Conservation (phyloP, 148 eudicot species). For the Cornus kousa region DNA sequence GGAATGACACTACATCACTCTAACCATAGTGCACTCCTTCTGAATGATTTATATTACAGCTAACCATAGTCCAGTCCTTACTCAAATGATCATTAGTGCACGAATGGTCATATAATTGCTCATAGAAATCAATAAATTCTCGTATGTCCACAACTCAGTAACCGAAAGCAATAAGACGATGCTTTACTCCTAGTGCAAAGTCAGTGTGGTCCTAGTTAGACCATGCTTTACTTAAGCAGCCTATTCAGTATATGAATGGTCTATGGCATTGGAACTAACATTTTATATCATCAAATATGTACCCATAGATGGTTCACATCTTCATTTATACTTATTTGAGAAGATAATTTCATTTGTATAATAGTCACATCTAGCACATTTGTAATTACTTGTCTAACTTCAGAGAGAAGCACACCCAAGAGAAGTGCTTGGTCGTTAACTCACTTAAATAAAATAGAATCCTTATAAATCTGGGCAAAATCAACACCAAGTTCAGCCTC, state of each 20-base stretch:
- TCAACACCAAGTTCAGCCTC: slow-evolving; percentile 67
- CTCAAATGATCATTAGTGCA: too few species aligned
- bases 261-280: too few species aligned
- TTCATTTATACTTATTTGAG: neutral
- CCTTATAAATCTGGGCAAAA: slow-evolving; percentile 52
- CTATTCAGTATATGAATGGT: neutral
- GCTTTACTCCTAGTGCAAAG: too few species aligned
- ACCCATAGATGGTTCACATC: neutral
- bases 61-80: too few species aligned
- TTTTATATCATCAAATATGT: neutral
- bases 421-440: slow-evolving; percentile 16
- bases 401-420: neutral
- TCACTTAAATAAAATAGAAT: slow-evolving; percentile 54
- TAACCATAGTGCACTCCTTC: too few species aligned
- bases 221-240: too few species aligned
- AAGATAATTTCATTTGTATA: neutral
- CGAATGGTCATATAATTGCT: too few species aligned
- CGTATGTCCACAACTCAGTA: too few species aligned
- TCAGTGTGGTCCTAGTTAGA: neutral
- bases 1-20: too few species aligned
- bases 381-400: neutral
- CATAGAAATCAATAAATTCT: too few species aligned
- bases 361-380: neutral
- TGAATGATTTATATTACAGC: too few species aligned
- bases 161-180: too few species aligned